Base-by-base conservation (phyloP, 805 yeast genomes). In the Wickerhamiella sergipiensis region DNA sequence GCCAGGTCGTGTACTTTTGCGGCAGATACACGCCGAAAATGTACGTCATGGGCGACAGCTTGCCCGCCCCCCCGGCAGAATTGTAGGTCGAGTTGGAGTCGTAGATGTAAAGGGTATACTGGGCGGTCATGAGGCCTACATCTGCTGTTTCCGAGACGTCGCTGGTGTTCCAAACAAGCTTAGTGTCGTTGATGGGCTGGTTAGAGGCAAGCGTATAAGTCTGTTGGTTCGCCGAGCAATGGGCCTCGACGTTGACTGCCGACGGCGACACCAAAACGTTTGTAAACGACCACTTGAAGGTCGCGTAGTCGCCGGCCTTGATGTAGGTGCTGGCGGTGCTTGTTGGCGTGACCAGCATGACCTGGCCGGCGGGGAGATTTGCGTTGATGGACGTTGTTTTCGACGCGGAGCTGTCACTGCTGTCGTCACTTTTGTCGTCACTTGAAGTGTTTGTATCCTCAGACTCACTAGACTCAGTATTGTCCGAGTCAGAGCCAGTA, bases 231-330 rank as follows among this genome's bases (percentile, higher is more conserved):
- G 52, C 48, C 21, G 69, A 58, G 59, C 73, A 70, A 45, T 57
- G 56, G 5, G 69, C 69, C 50, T 66, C 69, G 38, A 69, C 62
- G 48, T 70, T 67, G 44, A 70, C 52, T 0, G 65, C 66, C 8
- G 60, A 52, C 1, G 73, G 73, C 8, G 69, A 60, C n/a, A 65
- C 59, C 3, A 50, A 43, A 15, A 69, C 59, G 49, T 60, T 57
- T 13, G 72, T 68, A 54, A 64, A 69, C 31, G 62, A 60, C 73
- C 73, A 69, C 31, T 63, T 58, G 53, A 70, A 69, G 6, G 73
- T 67, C 19, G 71, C 72, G 26, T 56, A 52, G 19, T 60, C 64
- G 2, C 73, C 73, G 31, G 64, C 55, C 54, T 66, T 66, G 50
- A 69, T 56, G 48, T 69, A 69, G 1, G 71, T 65, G 13, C 61